These are phyloP conservation scores for Claviceps spartinae DNA, from an alignment of 2,329 filamentous ascomycete species.

Conservation along the genomic window DNA sequence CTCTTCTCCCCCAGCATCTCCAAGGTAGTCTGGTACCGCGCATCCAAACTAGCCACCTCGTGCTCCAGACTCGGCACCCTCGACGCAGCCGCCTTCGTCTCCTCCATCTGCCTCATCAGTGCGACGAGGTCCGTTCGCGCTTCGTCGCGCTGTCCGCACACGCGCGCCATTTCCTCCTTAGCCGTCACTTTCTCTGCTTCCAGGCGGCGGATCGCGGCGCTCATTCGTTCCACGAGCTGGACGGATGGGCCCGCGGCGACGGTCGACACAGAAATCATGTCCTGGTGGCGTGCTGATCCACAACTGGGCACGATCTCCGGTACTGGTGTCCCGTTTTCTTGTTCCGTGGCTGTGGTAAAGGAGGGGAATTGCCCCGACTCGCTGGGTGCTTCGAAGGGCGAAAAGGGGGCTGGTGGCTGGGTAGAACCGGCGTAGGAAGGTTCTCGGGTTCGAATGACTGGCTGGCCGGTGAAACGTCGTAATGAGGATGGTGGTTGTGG, in stretches of 20 bases:
- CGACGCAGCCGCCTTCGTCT: constrained; percentile 44
- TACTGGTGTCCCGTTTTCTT: constrained; percentile 34
- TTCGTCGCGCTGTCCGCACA: constrained; percentile 80
- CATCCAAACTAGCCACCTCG: constrained; percentile 54
- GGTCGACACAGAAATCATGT: constrained; percentile 80
- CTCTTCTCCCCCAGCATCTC: constrained; percentile 97
- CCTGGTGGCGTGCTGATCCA: constrained; percentile 54
- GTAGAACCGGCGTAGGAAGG: constrained; percentile 24
- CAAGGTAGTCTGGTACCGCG: constrained; percentile 77
- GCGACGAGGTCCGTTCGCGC: constrained; percentile 81
- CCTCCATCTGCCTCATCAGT: constrained; percentile 77
- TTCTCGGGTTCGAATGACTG: constrained; percentile 27
- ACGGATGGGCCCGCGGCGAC: constrained; percentile 84
- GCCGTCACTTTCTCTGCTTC: constrained; percentile 84
- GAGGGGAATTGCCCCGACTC: constrained; percentile 23
- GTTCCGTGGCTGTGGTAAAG: constrained; percentile 25
- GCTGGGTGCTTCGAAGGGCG: constrained; percentile 29
- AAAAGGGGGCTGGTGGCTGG: constrained; percentile 28
- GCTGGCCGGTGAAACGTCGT: constrained; percentile 38
- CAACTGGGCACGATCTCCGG: constrained; percentile 10
- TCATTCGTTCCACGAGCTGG: constrained; percentile 92
- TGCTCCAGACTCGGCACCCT: constrained; percentile 52
- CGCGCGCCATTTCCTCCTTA: constrained; percentile 70
- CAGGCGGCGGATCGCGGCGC: constrained; percentile 75
- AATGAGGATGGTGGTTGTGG: constrained; percentile 7